A percentile compares a stretch with the other conserved stretches of the same genome.
Evolutionary conservation across 768 basidiomycete genomes (phyloP).

Genomic region (Pleurotus tuber-regium): DNA sequence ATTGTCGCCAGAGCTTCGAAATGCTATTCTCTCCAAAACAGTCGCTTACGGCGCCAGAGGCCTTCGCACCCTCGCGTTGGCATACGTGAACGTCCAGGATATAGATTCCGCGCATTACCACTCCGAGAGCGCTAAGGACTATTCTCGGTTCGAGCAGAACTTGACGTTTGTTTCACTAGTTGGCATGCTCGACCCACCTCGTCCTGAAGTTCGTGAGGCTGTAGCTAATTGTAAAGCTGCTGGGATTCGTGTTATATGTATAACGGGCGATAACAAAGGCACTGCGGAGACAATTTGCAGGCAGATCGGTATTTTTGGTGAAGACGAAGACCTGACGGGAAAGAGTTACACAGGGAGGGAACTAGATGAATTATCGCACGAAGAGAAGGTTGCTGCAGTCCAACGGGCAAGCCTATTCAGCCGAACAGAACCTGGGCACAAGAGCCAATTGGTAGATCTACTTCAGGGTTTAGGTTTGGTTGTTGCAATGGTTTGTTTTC

Average conservation of each 20-base stretch:
- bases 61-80: slow-evolving; percentile 88
- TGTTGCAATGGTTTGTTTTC: slow-evolving; percentile 79
- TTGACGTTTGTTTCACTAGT: slow-evolving; percentile 94
- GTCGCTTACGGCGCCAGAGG: slow-evolving; percentile 76
- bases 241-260: slow-evolving; percentile 94
- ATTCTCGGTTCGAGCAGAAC: slow-evolving; percentile 86
- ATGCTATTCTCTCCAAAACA: slow-evolving; percentile 61
- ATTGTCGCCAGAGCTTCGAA: slow-evolving; percentile 60
- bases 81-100: slow-evolving; percentile 78
- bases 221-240: slow-evolving; percentile 90
- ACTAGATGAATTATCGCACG: slow-evolving; percentile 74
- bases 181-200: slow-evolving; percentile 97
- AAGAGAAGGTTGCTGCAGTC: slow-evolving; percentile 85
- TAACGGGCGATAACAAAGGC: slow-evolving; percentile 97
- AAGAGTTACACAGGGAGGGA: slow-evolving; percentile 96
- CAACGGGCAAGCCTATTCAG: slow-evolving; percentile 88
- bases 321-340: slow-evolving; percentile 84
- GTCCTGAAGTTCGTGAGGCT: slow-evolving; percentile 86
- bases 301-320: slow-evolving; percentile 90
- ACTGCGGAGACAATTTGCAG: slow-evolving; percentile 97
- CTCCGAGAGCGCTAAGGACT: slow-evolving; percentile 76
- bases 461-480: slow-evolving; percentile 89
- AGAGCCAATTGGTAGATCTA: slow-evolving; percentile 91
- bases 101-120: slow-evolving; percentile 79
- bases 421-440: slow-evolving; percentile 93